Conservation (phyloP, 163 green algal genomes). For the Scenedesmus sp. region DNA sequence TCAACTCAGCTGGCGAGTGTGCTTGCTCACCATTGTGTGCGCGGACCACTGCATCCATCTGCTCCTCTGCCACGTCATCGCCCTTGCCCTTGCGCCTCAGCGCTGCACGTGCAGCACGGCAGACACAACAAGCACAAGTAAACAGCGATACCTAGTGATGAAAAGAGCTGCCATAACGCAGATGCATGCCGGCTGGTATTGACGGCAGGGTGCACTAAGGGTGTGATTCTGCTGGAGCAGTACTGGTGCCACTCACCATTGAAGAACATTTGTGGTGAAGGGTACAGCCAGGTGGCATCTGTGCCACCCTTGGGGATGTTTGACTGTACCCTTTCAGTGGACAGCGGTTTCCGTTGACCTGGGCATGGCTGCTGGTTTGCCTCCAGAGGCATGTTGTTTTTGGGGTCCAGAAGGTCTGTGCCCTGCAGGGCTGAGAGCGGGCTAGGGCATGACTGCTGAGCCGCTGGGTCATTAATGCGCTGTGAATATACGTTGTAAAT, state of each 20-base stretch:
- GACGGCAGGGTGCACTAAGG: neutral
- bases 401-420: conserved; percentile 78
- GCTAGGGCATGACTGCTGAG: conserved; percentile 7
- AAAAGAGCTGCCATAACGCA: neutral
- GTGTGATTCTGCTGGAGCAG: neutral
- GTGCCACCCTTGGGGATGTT: conserved; percentile 97
- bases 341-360: conserved; percentile 88
- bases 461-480: conserved; percentile 68
- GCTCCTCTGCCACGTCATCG: conserved; percentile 91
- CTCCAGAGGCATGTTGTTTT: conserved; percentile 94
- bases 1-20: too few relatives aligned
- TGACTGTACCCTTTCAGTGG: conserved; percentile 78
- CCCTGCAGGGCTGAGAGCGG: conserved; percentile 51
- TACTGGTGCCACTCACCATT: conserved; percentile 80
- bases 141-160: too few relatives aligned
- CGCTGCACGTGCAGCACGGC: conserved; percentile 67
- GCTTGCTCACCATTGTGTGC: conserved; percentile 91
- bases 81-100: conserved; percentile 95
- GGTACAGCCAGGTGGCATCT: conserved; percentile 91
- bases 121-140: neutral
- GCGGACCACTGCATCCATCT: conserved; percentile 93
- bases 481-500: conserved; percentile 97
- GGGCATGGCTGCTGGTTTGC: conserved; percentile 91
- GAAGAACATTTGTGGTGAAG: conserved; percentile 98
- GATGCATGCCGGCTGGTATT: neutral